Evolutionary conservation across 2,329 filamentous ascomycete species (phyloP).

Genomic region (Endothia cerciana): DNA sequence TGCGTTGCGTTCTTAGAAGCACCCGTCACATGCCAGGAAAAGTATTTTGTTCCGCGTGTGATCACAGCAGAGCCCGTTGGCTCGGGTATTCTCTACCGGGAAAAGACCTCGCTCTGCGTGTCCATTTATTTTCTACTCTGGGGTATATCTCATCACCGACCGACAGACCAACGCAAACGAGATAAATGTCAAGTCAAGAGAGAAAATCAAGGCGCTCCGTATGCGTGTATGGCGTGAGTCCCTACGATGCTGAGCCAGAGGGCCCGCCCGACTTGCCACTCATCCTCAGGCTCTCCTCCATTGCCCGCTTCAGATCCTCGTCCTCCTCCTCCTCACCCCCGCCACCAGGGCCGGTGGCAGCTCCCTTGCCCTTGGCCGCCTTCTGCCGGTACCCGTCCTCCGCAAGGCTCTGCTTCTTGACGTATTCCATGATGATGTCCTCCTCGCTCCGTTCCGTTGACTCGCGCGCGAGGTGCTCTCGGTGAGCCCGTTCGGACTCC

Average conservation of each 20-base stretch:
- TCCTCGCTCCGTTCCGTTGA: constrained; percentile 60
- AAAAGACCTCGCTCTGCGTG: constrained; percentile 5
- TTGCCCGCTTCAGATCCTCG: constrained; percentile 54
- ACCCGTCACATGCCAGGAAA: too few species aligned
- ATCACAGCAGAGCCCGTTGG: background rate
- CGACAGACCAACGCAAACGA: constrained; percentile 15
- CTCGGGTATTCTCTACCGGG: background rate
- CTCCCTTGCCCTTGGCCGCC: constrained; percentile 36
- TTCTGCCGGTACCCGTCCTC: constrained; percentile 60
- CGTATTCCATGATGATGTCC: constrained; percentile 74
- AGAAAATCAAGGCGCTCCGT: background rate
- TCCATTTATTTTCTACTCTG: constrained; percentile 12
- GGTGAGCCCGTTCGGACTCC: constrained; percentile 50
- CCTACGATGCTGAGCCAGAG: constrained; percentile 27
- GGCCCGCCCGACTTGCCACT: constrained; percentile 37
- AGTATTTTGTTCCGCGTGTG: background rate
- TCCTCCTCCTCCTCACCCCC: constrained; percentile 52
- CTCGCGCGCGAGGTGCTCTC: constrained; percentile 45
- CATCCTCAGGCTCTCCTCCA: constrained; percentile 59
- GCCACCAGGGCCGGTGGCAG: constrained; percentile 33
- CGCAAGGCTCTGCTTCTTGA: constrained; percentile 74
- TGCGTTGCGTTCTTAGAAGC: background rate
- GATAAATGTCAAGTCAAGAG: background rate
- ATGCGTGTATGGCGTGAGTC: background rate
- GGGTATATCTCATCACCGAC: constrained; percentile 25